Conservation (phyloP, 441 rosid species). For the Populus hybrid region DNA sequence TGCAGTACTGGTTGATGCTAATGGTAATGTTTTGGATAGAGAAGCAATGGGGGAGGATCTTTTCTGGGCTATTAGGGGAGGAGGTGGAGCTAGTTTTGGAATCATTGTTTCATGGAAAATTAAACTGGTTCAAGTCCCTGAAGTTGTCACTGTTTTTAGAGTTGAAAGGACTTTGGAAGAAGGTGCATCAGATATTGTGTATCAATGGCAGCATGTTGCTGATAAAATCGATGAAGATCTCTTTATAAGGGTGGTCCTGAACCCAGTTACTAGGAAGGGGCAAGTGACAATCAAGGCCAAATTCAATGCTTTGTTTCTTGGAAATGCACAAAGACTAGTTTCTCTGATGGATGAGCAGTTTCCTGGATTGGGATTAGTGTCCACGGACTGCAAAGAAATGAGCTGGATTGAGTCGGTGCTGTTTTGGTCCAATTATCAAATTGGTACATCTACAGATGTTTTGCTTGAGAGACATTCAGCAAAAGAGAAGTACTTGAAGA, state of each 20-base stretch:
- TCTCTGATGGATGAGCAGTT: not conserved
- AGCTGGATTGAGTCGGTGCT: not conserved
- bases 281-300: not conserved
- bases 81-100: conserved; percentile 63
- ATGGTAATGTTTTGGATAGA: conserved; percentile 44
- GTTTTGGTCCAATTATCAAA: not conserved
- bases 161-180: conserved; percentile 30
- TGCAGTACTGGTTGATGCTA: conserved; percentile 46
- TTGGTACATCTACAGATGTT: not conserved
- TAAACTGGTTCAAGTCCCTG: conserved; percentile 45
- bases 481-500: not conserved
- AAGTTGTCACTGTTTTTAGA: conserved; percentile 44
- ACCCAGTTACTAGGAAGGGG: not conserved
- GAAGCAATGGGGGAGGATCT: conserved; percentile 62
- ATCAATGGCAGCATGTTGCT: conserved; percentile 25
- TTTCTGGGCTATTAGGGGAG: conserved; percentile 68
- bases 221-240: not conserved
- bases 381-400: not conserved
- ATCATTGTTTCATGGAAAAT: conserved; percentile 52
- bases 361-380: not conserved
- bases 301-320: not conserved
- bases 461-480: not conserved
- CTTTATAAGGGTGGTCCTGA: not conserved
- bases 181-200: conserved; percentile 32
- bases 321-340: not conserved